Evolutionary conservation across 2,329 filamentous ascomycete genomes (phyloP).

Genomic region (Calonectria pauciramosa): DNA sequence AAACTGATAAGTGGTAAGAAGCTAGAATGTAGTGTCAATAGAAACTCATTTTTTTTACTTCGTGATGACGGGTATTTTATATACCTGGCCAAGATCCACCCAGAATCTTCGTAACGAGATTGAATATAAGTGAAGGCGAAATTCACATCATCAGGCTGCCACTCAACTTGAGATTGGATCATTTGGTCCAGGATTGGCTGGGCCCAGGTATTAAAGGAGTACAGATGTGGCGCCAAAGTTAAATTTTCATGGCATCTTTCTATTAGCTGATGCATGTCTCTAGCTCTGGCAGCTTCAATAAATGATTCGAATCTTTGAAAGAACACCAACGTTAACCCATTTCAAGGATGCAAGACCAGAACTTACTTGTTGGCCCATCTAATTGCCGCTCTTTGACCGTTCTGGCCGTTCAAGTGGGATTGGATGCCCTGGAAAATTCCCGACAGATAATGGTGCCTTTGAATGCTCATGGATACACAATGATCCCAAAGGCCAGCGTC

Average conservation of each 20-base stretch:
- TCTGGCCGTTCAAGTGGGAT: not conserved
- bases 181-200: slow-evolving; percentile 1
- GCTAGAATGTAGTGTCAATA: not conserved
- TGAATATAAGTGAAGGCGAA: not conserved
- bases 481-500: not conserved
- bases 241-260: not conserved
- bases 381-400: slow-evolving; percentile 6
- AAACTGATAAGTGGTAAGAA: slow-evolving; percentile 14
- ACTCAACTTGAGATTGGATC: slow-evolving; percentile 5
- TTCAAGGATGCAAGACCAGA: not conserved
- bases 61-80: not conserved
- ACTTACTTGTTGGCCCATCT: slow-evolving; percentile 22
- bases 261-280: not conserved
- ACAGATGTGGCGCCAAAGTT: not conserved
- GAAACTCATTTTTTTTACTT: not conserved
- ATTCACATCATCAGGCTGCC: not conserved
- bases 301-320: not conserved
- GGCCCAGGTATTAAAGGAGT: slow-evolving; percentile 24
- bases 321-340: not conserved
- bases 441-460: not conserved
- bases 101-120: not conserved
- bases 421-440: not conserved
- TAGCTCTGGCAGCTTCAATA: not conserved
- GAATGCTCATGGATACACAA: slow-evolving; percentile 3
- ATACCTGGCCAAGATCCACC: slow-evolving; percentile 17